Evolutionary conservation across 2,329 filamentous ascomycete genomes (phyloP), one percentile per base, ranked within the genome.

Genomic region (Cladophialophora chaetospira): DNA sequence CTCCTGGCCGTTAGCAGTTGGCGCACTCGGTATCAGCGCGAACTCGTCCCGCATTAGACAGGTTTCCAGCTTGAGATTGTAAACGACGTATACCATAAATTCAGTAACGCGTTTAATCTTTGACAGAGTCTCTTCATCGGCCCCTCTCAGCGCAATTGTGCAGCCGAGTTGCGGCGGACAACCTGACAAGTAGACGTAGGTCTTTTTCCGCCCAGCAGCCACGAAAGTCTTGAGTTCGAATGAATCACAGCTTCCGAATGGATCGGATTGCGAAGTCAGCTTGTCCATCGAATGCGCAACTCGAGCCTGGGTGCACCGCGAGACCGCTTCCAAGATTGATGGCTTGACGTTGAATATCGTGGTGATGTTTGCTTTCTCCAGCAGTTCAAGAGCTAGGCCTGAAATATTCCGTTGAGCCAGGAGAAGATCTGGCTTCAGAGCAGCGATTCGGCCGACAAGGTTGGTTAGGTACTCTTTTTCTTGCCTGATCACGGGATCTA

Each of bases 11-110:
- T 56, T 53, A 8, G 42, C 53, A 26, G 49, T 47, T 9, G 53
- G 46, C 5, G 58, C 53, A 19, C 43, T 64, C 1, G 91, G 91
- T 19, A 95, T 87, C 60, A 92, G 84, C 13, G 96, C 88, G 65
- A 91, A 96, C 67, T 96, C 92, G 70, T 99, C 94, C 50, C 90
- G 84, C 82, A 99, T 89, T 43, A 99, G 78, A 65, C 89, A 96
- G 1, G 94, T 96, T 73, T 99, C 94, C 11, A 99, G 81, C 69
- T 96, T 96, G 51, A 99, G 79, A 67, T 97, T 99, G 74, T 99
- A 99, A 10, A 97, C 92, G 17, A 99, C 95, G 66, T 97, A 99
- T 33, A 95, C 88, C 93, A 99, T 97, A 69, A 99, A 97, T 70
- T 99, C 94, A 9, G 93, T 94, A 64, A 99, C 94, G 50, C 86